phyloP scores from a whole-genome alignment of 148 eudicot species.

The Dysphania ambrosioides region DNA sequence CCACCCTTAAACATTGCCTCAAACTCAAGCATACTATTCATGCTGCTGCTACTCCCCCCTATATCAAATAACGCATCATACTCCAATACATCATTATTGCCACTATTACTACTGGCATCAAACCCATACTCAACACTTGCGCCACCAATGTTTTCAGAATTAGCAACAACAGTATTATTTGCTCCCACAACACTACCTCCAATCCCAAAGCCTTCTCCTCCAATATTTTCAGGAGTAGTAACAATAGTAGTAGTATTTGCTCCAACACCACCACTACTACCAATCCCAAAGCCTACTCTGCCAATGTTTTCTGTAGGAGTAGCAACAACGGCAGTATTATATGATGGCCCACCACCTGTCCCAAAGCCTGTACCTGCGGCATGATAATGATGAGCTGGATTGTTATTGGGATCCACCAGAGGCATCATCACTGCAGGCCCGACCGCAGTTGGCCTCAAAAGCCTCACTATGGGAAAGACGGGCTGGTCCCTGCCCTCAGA shows the following conservation, averaged over 20 bases:
- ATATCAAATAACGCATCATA: neutral
- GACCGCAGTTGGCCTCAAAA: neutral
- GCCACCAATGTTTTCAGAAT: neutral
- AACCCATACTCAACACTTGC: neutral
- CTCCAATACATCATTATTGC: neutral
- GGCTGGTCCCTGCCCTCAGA: neutral
- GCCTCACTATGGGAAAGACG: neutral
- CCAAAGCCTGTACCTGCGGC: too few relatives aligned
- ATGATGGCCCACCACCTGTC: too few relatives aligned
- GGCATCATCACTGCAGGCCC: too few relatives aligned
- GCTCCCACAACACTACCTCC: too few relatives aligned
- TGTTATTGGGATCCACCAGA: neutral
- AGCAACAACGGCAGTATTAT: too few relatives aligned
- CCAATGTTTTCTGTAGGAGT: too few relatives aligned
- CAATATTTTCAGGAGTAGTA: neutral
- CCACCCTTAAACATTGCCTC: too few relatives aligned
- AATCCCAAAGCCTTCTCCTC: too few relatives aligned
- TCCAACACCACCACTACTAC: neutral
- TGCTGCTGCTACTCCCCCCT: too few relatives aligned
- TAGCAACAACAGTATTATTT: too few relatives aligned
- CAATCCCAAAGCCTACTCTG: neutral
- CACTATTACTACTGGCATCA: neutral
- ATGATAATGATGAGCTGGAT: too few relatives aligned
- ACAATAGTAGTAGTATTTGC: neutral
- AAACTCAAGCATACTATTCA: too few relatives aligned